A percentile compares a stretch with the other conserved stretches of the same genome.
Evolutionary conservation across 306 rosid species (phyloP).

Genomic region (Vigna reflexopilosa): DNA sequence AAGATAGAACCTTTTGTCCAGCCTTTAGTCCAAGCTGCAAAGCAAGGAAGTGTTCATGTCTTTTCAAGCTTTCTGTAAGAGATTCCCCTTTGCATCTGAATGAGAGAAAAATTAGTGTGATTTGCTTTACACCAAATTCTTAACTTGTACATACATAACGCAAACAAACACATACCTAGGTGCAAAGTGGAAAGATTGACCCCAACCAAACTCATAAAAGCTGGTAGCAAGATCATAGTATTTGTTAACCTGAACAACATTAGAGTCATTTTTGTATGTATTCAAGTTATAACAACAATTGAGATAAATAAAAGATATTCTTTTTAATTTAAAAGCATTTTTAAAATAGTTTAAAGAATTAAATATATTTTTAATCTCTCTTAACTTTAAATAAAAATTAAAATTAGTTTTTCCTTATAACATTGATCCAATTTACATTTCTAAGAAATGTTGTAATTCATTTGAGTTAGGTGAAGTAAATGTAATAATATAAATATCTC

Average conservation of each 20-base stretch:
- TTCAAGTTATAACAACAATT: background rate
- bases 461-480: no score
- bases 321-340: no score
- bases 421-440: no score
- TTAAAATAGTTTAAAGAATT: no score
- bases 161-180: constrained; percentile 57
- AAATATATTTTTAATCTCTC: no score
- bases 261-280: no score
- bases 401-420: no score
- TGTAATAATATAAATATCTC: no score
- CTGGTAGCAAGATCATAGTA: constrained; percentile 88
- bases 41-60: constrained; percentile 91
- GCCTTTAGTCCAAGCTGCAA: constrained; percentile 78
- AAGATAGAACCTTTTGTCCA: constrained; percentile 74
- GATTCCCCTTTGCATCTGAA: constrained; percentile 86
- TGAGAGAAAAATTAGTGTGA: constrained; percentile 32
- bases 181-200: constrained; percentile 97
- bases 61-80: constrained; percentile 84
- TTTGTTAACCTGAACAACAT: constrained; percentile 74
- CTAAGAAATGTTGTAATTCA: no score
- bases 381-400: no score
- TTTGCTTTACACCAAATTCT: background rate
- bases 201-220: constrained; percentile 97
- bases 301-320: background rate
- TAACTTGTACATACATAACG: background rate